Percentiles rank a stretch among this genome's conserved stretches.
phyloP scores from a whole-genome alignment of 306 rosid species.

The cucumber (Cucumis sativus) region Cucumber_9930_V3 NC_026660.2:2903501-2904000 shows the following conservation, averaged over 20 bases:
- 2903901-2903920: conserved; percentile 38
- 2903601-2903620: neutral
- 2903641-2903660: neutral
- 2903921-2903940: conserved; percentile 24
- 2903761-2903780: neutral
- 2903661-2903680: neutral
- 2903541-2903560: neutral
- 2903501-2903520: neutral
- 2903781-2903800: neutral
- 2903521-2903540: neutral
- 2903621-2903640: neutral
- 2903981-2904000: neutral
- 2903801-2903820: neutral
- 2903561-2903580: neutral
- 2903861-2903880: neutral
- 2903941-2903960: conserved; percentile 4
- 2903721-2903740: neutral
- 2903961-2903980: neutral
- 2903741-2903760: neutral
- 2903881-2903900: neutral
- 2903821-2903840: neutral
- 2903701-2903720: neutral
- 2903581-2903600: neutral
- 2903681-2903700: neutral
- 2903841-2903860: neutral